Conservation (phyloP, 306 rosid genomes). For the Dalbergia oliveri region DNA sequence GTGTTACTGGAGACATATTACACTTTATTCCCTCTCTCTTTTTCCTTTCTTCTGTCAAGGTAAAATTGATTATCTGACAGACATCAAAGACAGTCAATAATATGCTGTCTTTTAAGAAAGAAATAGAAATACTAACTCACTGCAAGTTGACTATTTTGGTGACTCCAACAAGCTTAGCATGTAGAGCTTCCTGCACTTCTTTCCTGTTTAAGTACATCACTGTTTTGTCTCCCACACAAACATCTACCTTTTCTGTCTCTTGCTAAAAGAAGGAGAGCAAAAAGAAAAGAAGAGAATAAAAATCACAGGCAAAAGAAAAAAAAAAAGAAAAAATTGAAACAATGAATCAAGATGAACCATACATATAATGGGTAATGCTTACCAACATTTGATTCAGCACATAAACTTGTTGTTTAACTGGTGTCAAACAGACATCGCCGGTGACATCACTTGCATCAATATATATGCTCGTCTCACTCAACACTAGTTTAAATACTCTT, state of each 20-base stretch:
- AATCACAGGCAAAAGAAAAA: too few relatives aligned
- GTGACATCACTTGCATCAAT: constrained; percentile 55
- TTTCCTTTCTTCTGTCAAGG: too few relatives aligned
- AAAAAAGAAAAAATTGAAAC: not conserved
- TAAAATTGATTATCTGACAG: too few relatives aligned
- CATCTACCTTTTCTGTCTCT: constrained; percentile 54
- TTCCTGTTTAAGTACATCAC: constrained; percentile 55
- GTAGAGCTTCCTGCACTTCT: constrained; percentile 64
- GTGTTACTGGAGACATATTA: too few relatives aligned
- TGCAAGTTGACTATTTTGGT: too few relatives aligned
- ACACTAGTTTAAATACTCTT: constrained; percentile 6
- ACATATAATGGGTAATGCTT: not conserved
- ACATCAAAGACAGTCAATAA: too few relatives aligned
- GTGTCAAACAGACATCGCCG: constrained; percentile 62
- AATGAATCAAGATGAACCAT: too few relatives aligned
- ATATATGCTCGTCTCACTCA: constrained; percentile 41
- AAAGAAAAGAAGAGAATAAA: not conserved
- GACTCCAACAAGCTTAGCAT: constrained; percentile 22
- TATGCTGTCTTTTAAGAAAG: too few relatives aligned
- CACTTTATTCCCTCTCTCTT: too few relatives aligned
- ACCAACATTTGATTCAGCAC: constrained; percentile 55
- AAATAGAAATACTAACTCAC: too few relatives aligned
- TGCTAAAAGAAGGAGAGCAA: constrained; percentile 30
- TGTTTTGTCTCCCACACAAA: constrained; percentile 62
- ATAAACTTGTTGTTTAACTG: constrained; percentile 47